Evolutionary conservation across 768 basidiomycete genomes (phyloP), one percentile per base, ranked within the genome.

Genomic region (Pleurotus ostreatus): DNA sequence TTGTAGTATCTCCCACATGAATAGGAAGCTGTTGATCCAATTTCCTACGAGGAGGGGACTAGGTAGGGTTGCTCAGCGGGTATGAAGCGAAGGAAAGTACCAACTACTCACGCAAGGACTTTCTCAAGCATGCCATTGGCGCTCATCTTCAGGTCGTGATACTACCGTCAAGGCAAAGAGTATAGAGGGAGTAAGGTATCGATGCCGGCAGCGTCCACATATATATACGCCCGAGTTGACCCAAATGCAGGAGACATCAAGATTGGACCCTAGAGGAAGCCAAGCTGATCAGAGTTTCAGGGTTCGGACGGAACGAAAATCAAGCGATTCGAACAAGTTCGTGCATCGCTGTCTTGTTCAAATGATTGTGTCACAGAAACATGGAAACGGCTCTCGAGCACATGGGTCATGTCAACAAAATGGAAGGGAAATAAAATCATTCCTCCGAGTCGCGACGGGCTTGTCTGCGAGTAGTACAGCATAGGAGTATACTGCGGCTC

Each of bases 1-100:
- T 52, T 52, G 51, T 52, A 52, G 51, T 39, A 52, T 52, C 38
- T 52, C 51, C 51, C 51, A 52, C 51, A 52, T 52, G 22, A 39
- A 52, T 11, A 52, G 51, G 38, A 52, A 52, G 37, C 51, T 52
- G 22, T 52, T 52, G 20, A 52, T 23, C 51, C 51, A 52, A 18
- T 38, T 52, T 25, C 51, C 51, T 39, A 52, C 20, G 6, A 52
- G 51, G n/a, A 52, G 38, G 38, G 51, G 51, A 20, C 51, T 52
- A 4, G 23, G 22, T 9, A 1, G 37, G 34, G 8, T 15, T 20
- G 11, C 22, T 39, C 15, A 37, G 15, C 51, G 13, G 18, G n/a
- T 22, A 44, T 25, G 22, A 23, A 15, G 22, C 6, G 9, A 15
- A 16, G 4, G 37, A 12, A 38, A 37, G 22, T 7, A 15, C 12